Conservation (phyloP, 768 basidiomycete species). For the Tulasnella sp. region DNA sequence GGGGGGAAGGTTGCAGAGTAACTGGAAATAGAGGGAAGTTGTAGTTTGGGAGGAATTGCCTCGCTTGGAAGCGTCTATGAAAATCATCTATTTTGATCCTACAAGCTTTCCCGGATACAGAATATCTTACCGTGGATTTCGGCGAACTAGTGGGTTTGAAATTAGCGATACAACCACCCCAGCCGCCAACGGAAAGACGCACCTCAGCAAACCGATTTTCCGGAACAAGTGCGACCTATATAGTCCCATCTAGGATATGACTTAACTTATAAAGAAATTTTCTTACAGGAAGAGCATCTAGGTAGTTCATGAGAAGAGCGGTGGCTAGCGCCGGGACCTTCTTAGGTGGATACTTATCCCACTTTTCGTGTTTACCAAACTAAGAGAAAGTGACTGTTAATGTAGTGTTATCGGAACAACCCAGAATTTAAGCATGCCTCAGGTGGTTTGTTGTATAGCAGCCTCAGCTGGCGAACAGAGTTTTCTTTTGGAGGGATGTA, state of each 20-base stretch:
- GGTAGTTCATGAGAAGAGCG: slow-evolving; percentile 2
- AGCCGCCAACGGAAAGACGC: neutral
- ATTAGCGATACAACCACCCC: neutral
- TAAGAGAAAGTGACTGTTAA: neutral
- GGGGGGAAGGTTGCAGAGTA: slow-evolving; percentile 18
- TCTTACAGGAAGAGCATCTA: neutral
- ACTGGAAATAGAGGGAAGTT: slow-evolving; percentile 8
- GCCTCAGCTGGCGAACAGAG: neutral
- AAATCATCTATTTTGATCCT: neutral
- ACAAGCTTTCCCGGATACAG: neutral
- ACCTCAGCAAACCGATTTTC: neutral
- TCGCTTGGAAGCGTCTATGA: neutral
- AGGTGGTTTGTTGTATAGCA: neutral
- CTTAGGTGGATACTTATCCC: neutral
- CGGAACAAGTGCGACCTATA: slow-evolving; percentile 1
- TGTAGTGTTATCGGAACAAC: neutral
- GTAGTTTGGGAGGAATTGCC: neutral
- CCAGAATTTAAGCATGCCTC: neutral
- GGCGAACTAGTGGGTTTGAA: neutral
- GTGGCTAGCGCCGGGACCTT: slow-evolving; percentile 5
- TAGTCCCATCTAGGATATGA: neutral
- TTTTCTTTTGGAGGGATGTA: neutral
- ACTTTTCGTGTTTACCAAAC: slow-evolving; percentile 7
- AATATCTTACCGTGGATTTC: neutral
- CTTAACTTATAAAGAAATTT: no score